These are phyloP conservation scores for Capsicum chinense DNA, from an alignment of 257 asterid species.

Conservation along the genomic window DNA sequence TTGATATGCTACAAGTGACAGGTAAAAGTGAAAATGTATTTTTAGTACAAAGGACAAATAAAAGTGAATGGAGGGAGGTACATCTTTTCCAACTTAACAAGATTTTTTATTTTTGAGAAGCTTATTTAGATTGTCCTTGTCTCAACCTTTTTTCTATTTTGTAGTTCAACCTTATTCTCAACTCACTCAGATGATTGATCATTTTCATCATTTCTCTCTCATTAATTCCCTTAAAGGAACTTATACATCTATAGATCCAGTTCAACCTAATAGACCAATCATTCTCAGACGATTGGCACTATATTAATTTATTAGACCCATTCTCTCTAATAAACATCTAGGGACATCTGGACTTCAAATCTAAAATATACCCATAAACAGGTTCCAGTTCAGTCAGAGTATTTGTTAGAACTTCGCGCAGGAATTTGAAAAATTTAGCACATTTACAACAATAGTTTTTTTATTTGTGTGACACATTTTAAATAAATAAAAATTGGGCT, in stretches of 20 bases:
- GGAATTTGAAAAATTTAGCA: conserved; percentile 15
- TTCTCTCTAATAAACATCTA: conserved; percentile 15
- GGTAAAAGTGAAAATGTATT: not conserved
- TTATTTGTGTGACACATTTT: not conserved
- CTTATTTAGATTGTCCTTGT: conserved; percentile 6
- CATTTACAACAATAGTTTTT: not conserved
- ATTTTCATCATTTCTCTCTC: not conserved
- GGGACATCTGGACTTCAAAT: not conserved
- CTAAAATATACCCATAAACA: not conserved
- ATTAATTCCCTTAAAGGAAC: not conserved
- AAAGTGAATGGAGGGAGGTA: not conserved
- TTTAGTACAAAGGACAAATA: not conserved
- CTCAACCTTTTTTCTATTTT: not conserved
- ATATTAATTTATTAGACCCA: not conserved
- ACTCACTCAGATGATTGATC: not conserved
- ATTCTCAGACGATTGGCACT: not conserved
- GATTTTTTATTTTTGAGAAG: not conserved
- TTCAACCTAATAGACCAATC: conserved; percentile 22
- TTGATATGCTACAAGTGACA: not conserved
- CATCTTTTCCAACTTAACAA: conserved; percentile 9
- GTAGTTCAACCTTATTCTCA: not conserved
- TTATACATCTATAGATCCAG: conserved; percentile 13
- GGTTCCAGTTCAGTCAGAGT: conserved; percentile 18
- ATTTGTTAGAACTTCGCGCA: not conserved
- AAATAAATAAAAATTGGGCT: not conserved